These are phyloP conservation scores for Gossypium ekmanianum DNA, from an alignment of 345 rosid genomes.

Conservation along the genomic window DNA sequence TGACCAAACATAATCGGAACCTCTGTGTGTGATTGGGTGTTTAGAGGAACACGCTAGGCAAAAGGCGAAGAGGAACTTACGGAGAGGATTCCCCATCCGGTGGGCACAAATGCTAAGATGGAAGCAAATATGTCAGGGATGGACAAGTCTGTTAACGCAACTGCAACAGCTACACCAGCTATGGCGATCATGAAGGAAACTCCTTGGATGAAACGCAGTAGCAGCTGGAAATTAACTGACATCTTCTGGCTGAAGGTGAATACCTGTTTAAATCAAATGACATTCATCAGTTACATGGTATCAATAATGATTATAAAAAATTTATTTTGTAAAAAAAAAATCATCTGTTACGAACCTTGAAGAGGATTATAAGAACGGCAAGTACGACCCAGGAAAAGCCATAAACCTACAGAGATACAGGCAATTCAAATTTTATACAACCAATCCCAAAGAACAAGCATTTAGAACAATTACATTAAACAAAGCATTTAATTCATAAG, in stretches of 20 bases:
- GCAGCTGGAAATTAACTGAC: constrained; percentile 90
- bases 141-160: constrained; percentile 39
- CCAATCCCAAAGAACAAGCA: background rate
- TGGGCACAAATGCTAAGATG: constrained; percentile 80
- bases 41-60: background rate
- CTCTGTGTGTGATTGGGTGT: too few species aligned
- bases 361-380: constrained; percentile 61
- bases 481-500: background rate
- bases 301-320: too few species aligned
- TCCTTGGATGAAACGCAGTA: constrained; percentile 87
- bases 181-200: constrained; percentile 62
- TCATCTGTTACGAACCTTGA: constrained; percentile 50
- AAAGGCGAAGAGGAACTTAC: constrained; percentile 45
- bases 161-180: constrained; percentile 69
- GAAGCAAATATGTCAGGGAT: constrained; percentile 73
- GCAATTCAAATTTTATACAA: background rate
- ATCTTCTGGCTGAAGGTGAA: constrained; percentile 97
- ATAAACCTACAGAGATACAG: constrained; percentile 50
- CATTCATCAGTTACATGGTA: background rate
- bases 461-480: background rate
- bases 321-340: background rate
- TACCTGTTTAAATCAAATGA: constrained; percentile 40
- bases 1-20: background rate
- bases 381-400: constrained; percentile 85
- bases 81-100: constrained; percentile 92